Percentiles rank a stretch among this genome's conserved stretches.
Evolutionary conservation across 306 rosid species (phyloP).

Genomic region (Arachis hypogaea): DNA sequence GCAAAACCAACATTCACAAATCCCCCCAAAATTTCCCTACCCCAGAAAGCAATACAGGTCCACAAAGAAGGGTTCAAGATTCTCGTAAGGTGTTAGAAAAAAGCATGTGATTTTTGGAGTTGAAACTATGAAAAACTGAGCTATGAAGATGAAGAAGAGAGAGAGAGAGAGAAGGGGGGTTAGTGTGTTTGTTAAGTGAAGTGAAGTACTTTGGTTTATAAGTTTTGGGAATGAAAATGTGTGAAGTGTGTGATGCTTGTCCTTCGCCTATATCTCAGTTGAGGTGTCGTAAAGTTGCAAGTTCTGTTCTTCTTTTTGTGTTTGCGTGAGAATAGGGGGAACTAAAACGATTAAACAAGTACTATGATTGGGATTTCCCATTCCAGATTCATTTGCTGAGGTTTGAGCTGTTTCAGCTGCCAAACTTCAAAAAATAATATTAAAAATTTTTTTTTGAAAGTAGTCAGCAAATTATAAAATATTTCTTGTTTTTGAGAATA

Average conservation of each 20-base stretch:
- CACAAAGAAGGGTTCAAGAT: conserved; percentile 29
- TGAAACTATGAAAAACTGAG: background rate
- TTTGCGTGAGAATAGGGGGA: conserved; percentile 65
- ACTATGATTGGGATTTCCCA: conserved; percentile 31
- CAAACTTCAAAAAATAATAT: background rate
- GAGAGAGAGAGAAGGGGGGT: background rate
- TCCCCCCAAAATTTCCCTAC: conserved; percentile 23
- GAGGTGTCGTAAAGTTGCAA: conserved; percentile 39
- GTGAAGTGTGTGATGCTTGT: conserved; percentile 4
- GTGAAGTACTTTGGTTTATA: background rate
- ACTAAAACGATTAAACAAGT: conserved; percentile 13
- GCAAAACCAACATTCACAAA: conserved; percentile 26
- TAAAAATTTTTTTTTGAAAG: too few relatives aligned
- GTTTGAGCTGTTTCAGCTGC: background rate
- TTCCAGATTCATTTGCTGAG: background rate
- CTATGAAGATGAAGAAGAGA: conserved; percentile 29
- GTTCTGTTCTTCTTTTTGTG: conserved; percentile 24
- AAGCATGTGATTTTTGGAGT: conserved; percentile 37
- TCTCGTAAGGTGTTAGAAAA: conserved; percentile 40
- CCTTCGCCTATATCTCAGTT: conserved; percentile 14
- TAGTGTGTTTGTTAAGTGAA: conserved; percentile 7
- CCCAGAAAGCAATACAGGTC: conserved; percentile 7
- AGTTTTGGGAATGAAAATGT: conserved; percentile 29
- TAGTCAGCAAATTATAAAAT: too few relatives aligned
- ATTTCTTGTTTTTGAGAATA: too few relatives aligned